Evolutionary conservation across 108 stramenopile species (phyloP), one percentile per base, ranked within the genome.

Genomic region (Fragilariopsis cylindrus): DNA sequence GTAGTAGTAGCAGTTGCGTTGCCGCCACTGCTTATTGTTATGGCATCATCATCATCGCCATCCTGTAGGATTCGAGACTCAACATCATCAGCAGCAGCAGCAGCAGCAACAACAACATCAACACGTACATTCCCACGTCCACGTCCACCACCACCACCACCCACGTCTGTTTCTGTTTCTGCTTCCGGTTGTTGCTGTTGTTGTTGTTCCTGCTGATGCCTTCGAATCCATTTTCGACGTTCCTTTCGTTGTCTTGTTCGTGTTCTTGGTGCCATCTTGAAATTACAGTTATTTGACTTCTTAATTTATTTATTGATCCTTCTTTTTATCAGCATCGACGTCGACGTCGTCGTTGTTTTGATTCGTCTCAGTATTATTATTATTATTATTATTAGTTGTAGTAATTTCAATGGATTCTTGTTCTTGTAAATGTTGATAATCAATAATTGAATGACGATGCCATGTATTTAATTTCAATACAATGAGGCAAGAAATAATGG

Each of bases 391-490:
- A 7, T 41, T 41, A 2, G 5, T 42, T 2, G 64, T 42, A 16
- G 43, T 42, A 45, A 68, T 52, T 21, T 50, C 52, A 8, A 68
- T n/a, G 7, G 5, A 8, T 7, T 41, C 67, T 13, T 57, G 44
- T 54, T 71, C 54, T 41, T 54, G 55, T 16, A 41, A 53, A 39
- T 39, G 53, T 30, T 56, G 70, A 3, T 45, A 12, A 1, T 40
- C 4, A 44, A 63, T 63, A 7, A 57, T 4, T 16, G 53, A 21
- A 15, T 70, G 3, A 40, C 53, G 57, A 40, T 76, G 49, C 12
- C 52, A 60, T 0, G 60, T 63, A 60, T 58, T 68, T 58, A 76
- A 57, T 46, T 57, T 57, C 8, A 57, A 60, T 2, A 81, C 76
- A 0, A 73, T 3, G 8, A 72, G 44, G 11, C 64, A 49, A 18